Conservation (phyloP, 768 basidiomycete species). For the Auricularia heimuer region DNA sequence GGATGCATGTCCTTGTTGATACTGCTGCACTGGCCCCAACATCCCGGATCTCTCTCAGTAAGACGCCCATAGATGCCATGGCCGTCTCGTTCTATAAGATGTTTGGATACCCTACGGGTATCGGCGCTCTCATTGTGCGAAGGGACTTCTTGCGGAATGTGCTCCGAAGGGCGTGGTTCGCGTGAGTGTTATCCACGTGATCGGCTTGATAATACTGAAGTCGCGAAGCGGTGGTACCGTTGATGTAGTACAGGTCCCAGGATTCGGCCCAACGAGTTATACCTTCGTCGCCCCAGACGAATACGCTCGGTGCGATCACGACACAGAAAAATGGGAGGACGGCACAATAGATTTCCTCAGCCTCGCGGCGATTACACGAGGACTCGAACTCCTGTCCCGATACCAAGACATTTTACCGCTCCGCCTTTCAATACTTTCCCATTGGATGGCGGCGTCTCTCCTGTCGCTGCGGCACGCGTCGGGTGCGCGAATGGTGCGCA, state of each 20-base stretch:
- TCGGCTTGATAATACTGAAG: not conserved
- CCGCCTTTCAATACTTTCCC: conserved; percentile 59
- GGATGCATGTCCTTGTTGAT: conserved; percentile 70
- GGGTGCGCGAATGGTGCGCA: conserved; percentile 50
- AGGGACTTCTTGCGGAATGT: conserved; percentile 46
- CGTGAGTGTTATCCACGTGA: conserved; percentile 15
- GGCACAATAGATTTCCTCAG: conserved; percentile 78
- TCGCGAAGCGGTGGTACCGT: conserved; percentile 52
- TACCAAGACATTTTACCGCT: conserved; percentile 74
- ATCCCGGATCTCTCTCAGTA: conserved; percentile 52
- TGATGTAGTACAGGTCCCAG: conserved; percentile 75
- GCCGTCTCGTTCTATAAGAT: conserved; percentile 84
- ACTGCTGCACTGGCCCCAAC: conserved; percentile 75
- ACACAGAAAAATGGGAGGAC: conserved; percentile 40
- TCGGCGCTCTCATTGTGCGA: conserved; percentile 70
- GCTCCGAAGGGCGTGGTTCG: conserved; percentile 74
- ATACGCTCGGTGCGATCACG: conserved; percentile 7
- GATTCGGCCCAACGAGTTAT: conserved; percentile 22
- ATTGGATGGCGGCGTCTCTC: conserved; percentile 49
- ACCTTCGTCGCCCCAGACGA: not conserved
- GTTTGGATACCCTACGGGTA: conserved; percentile 81
- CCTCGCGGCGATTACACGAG: conserved; percentile 68
- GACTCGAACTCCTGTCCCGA: conserved; percentile 64
- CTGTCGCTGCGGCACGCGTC: conserved; percentile 46
- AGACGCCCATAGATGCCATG: conserved; percentile 69